Conservation (phyloP, 805 yeast genomes). For the Pichia deserticola region DNA sequence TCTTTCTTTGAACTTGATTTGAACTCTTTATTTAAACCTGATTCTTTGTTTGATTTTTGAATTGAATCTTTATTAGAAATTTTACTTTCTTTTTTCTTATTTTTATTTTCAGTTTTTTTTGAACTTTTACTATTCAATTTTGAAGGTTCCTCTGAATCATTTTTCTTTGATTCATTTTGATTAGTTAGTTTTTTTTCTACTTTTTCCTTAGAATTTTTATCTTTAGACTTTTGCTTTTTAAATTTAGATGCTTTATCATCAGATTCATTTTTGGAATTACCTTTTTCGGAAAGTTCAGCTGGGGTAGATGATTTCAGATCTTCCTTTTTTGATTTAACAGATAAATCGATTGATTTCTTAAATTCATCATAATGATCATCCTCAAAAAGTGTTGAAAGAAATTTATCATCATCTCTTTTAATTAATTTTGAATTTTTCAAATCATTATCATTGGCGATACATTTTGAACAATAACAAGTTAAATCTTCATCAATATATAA, state of each 20-base stretch:
- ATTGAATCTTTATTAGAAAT: neutral
- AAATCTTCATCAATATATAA: neutral
- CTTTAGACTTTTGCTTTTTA: neutral
- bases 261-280: neutral
- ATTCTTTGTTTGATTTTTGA: neutral
- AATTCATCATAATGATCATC: neutral
- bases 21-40: neutral
- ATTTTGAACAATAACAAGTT: conserved; percentile 2
- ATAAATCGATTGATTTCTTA: neutral
- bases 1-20: too few species aligned
- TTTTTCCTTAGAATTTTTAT: neutral
- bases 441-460: neutral
- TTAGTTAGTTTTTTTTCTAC: too few species aligned
- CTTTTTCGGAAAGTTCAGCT: too few species aligned
- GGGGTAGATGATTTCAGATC: neutral
- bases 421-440: neutral
- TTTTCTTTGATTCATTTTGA: neutral
- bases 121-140: neutral
- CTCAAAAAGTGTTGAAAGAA: neutral
- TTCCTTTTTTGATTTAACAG: neutral
- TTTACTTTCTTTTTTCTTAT: neutral
- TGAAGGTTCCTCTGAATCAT: neutral
- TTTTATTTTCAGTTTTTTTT: neutral
- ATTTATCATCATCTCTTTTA: neutral
- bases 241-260: neutral